Evolutionary conservation across 2,329 filamentous ascomycete species (phyloP), one percentile per base, ranked within the genome.

Genomic region (Thyridium curvatum): DNA sequence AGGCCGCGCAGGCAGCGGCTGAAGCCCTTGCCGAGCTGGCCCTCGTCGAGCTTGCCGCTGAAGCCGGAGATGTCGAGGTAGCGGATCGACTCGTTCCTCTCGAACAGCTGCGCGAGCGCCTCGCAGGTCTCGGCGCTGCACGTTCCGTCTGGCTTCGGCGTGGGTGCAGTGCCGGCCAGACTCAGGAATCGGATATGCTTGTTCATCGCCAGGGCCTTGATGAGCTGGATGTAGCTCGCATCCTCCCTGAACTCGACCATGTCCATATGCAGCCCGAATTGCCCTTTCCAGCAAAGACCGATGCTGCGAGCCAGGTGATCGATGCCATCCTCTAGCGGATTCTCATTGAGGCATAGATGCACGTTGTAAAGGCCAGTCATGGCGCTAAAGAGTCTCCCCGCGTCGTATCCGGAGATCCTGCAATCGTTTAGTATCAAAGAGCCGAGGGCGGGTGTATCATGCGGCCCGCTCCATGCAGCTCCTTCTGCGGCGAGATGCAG

Each of bases 241-340:
- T 77, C 74, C 30, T 68, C 55, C 15, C 61, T 59, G 46, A 78
- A 77, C 43, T 77, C 72, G n/a, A 77, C 59, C 72, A 78, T 77
- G 45, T 76, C 69, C 43, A 77, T 54, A 45, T 71, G 69, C 16
- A 78, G 55, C 17, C 64, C 68, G 43, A 62, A 68, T 1, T 72
- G 72, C 2, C 70, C 69, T 3, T 42, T 39, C 44, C 66, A 65
- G 12, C 67, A 68, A 38, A 60, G 55, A 1, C 62, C 56, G 18
- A 79, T 65, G 8, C 70, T 66, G 15, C 62, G 58, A 16, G 69
- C 71, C 39, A 77, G 56, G 37, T 72, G 63, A 14, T 68, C 69
- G 21, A 76, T 68, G 3, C 68, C 72, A 10, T 64, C 59, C 41
- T 78, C 74, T 4, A 79, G 56, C 2, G 67, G 69, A 46, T 76